These are phyloP conservation scores for Boletellus deceptivus DNA, from an alignment of 1,284 basidiomycete genomes.

Conservation along the genomic window DNA sequence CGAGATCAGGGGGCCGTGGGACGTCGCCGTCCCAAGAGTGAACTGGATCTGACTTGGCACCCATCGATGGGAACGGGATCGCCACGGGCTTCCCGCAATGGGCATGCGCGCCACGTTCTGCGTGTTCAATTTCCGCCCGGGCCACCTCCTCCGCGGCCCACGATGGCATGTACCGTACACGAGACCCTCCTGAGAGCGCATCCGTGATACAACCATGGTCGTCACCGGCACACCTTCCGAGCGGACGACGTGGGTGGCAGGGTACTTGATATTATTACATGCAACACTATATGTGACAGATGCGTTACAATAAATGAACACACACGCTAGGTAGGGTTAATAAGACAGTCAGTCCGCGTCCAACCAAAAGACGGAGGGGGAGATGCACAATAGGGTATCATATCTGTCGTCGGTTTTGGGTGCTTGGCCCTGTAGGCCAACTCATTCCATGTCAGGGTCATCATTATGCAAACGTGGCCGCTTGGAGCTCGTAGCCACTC, in stretches of 20 bases:
- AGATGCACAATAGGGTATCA: conserved; percentile 33
- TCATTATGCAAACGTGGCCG: conserved; percentile 59
- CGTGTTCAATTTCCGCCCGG: conserved; percentile 28
- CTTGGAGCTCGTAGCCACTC: conserved; percentile 49
- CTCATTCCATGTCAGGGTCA: conserved; percentile 44
- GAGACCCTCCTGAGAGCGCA: neutral
- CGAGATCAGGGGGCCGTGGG: conserved; percentile 53
- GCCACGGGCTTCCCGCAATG: conserved; percentile 24
- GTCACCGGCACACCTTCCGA: conserved; percentile 15
- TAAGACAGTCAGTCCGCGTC: conserved; percentile 31
- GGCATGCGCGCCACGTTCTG: conserved; percentile 14
- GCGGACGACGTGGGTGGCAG: no score
- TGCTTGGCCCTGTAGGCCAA: conserved; percentile 12
- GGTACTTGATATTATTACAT: conserved; percentile 28
- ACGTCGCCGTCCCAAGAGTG: conserved; percentile 55
- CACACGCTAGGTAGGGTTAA: conserved; percentile 30
- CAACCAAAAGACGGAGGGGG: conserved; percentile 16
- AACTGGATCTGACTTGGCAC: conserved; percentile 40
- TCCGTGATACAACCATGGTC: no score
- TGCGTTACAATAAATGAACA: conserved; percentile 30
- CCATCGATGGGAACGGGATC: conserved; percentile 32
- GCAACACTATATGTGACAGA: conserved; percentile 37
- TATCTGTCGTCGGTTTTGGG: conserved; percentile 17
- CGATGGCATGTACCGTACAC: conserved; percentile 2
- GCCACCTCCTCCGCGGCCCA: conserved; percentile 28